A percentile compares a stretch with the other conserved stretches of the same genome.
Conservation (phyloP, 148 eudicot species). For the Bassia scoparia region DNA sequence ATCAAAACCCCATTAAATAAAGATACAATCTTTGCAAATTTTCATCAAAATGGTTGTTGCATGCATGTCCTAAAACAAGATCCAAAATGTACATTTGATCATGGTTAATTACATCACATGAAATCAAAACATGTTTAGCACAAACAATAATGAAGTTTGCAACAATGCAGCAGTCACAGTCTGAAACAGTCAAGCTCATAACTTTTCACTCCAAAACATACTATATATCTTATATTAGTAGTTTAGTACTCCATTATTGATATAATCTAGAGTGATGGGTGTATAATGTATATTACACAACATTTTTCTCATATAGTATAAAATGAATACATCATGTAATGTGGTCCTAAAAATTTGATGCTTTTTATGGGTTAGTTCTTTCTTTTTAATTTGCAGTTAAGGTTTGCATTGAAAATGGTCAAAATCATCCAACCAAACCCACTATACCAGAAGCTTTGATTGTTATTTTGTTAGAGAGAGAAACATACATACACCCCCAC, state of each 20-base stretch:
- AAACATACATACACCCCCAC: too few relatives aligned
- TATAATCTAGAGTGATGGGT: conserved; percentile 4
- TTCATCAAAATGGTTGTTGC: neutral
- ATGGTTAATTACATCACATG: neutral
- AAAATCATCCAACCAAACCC: conserved; percentile 26
- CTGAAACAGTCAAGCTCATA: neutral
- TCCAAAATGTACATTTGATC: neutral
- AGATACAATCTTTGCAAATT: neutral
- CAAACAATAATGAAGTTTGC: too few relatives aligned
- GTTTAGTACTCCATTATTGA: neutral
- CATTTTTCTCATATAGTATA: neutral
- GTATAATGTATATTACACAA: conserved; percentile 7
- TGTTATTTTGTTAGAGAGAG: neutral
- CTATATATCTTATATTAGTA: too few relatives aligned
- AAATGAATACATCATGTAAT: neutral
- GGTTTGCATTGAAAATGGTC: conserved; percentile 24
- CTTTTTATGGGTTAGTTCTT: conserved; percentile 19
- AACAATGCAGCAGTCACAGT: neutral
- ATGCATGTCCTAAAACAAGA: conserved; percentile 21
- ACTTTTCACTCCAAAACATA: neutral
- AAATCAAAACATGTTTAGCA: conserved; percentile 1
- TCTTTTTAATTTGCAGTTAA: conserved; percentile 11
- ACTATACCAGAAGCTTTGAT: neutral
- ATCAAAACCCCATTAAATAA: neutral
- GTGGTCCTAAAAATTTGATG: conserved; percentile 30